These are phyloP conservation scores for Talaromyces ruber DNA, from an alignment of 495 filamentous ascomycete species.

Conservation along the genomic window DNA sequence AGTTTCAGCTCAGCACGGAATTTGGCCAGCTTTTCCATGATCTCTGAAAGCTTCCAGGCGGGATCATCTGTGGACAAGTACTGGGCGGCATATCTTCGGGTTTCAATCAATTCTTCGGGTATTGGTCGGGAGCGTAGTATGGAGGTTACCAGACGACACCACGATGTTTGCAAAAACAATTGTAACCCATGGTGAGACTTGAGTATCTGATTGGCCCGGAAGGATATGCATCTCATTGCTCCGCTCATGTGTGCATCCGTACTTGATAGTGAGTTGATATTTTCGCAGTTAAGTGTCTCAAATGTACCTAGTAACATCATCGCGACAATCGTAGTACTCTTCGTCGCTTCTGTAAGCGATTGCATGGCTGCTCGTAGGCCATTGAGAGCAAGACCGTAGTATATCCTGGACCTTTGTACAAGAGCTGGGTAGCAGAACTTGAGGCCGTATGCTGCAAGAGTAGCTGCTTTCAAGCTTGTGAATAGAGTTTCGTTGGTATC, in stretches of 20 bases:
- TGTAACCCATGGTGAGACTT: background rate
- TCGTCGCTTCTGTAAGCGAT: background rate
- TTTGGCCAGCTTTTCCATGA: background rate
- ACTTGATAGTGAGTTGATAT: background rate
- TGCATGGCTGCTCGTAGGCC: background rate
- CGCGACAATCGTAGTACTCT: background rate
- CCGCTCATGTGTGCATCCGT: background rate
- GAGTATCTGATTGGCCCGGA: background rate
- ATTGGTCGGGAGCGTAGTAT: background rate
- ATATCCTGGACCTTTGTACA: background rate
- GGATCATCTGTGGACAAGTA: background rate
- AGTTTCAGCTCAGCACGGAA: background rate
- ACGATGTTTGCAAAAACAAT: background rate
- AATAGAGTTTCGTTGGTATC: background rate
- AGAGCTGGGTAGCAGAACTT: background rate
- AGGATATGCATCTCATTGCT: background rate
- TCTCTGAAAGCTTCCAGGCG: background rate
- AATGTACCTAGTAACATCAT: slow-evolving; percentile 1
- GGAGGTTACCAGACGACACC: background rate
- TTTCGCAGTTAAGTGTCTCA: background rate
- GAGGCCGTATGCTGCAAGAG: background rate
- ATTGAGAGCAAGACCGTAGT: background rate
- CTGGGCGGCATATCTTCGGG: background rate
- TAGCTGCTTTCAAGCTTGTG: background rate
- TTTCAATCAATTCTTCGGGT: background rate